Conservation (phyloP, 331 rosid genomes). For the Dryas integrifolia region DNA sequence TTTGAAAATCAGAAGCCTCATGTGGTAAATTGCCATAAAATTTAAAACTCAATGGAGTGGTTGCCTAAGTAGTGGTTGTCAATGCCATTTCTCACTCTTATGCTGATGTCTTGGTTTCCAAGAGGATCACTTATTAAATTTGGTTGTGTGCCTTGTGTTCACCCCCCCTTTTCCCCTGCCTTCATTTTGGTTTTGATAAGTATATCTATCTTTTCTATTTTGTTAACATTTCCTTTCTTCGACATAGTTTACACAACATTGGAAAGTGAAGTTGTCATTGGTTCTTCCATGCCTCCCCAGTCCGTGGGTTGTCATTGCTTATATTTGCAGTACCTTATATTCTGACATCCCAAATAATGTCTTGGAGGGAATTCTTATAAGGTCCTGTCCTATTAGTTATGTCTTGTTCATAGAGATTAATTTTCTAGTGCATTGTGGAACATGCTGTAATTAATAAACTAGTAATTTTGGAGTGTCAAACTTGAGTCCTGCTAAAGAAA, state of each 20-base stretch:
- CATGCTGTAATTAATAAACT: neutral
- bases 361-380: neutral
- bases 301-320: neutral
- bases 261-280: neutral
- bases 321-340: neutral
- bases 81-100: neutral
- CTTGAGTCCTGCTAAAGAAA: neutral
- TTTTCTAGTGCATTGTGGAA: neutral
- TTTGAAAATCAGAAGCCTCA: neutral
- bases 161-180: neutral
- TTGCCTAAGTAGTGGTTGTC: constrained; percentile 5
- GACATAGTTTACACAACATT: neutral
- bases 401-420: neutral
- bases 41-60: neutral
- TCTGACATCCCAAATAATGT: neutral
- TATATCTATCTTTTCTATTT: neutral
- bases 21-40: neutral
- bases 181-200: neutral
- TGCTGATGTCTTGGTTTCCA: neutral
- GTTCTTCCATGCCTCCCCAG: constrained; percentile 3
- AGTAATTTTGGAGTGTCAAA: neutral
- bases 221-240: neutral
- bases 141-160: neutral
- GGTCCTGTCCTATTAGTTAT: neutral
- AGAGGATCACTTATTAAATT: neutral